A percentile compares a stretch with the other conserved stretches of the same genome.
Evolutionary conservation across 768 basidiomycete genomes (phyloP).

Genomic region (Termitomyces sp.): DNA sequence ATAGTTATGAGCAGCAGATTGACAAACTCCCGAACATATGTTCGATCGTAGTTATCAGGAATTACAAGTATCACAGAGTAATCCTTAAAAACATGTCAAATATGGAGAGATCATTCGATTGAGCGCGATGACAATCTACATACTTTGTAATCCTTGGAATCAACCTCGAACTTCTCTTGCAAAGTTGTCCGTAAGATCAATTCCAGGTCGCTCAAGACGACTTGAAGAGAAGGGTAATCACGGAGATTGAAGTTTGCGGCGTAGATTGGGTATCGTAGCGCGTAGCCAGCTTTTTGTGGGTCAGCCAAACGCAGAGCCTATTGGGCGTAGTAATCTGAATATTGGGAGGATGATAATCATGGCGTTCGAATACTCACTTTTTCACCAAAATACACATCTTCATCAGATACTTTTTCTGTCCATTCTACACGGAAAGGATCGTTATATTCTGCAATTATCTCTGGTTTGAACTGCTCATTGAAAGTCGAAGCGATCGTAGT

Average conservation of each 20-base stretch:
- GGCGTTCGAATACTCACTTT: slow-evolving; percentile 38
- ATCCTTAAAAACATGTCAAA: slow-evolving; percentile 45
- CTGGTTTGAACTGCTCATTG: slow-evolving; percentile 82
- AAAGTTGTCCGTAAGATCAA: slow-evolving; percentile 61
- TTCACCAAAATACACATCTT: slow-evolving; percentile 67
- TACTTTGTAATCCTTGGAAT: slow-evolving; percentile 58
- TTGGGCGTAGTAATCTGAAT: slow-evolving; percentile 3
- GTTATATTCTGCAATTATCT: slow-evolving; percentile 81
- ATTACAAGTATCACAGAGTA: slow-evolving; percentile 87
- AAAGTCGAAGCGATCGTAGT: slow-evolving; percentile 69
- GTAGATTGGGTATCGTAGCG: slow-evolving; percentile 79
- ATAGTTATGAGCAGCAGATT: slow-evolving; percentile 71
- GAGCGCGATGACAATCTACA: slow-evolving; percentile 6
- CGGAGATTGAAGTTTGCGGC: slow-evolving; percentile 80
- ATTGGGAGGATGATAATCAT: neutral
- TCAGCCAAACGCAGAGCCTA: slow-evolving; percentile 72
- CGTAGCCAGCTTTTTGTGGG: slow-evolving; percentile 64
- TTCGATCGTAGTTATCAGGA: slow-evolving; percentile 86
- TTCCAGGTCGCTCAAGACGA: slow-evolving; percentile 76
- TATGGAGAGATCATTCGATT: neutral
- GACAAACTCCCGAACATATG: slow-evolving; percentile 77
- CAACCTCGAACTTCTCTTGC: slow-evolving; percentile 56
- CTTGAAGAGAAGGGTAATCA: slow-evolving; percentile 70
- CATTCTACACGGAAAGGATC: slow-evolving; percentile 85
- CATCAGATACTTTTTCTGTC: slow-evolving; percentile 53